Evolutionary conservation across 2,329 filamentous ascomycete genomes (phyloP), one percentile per base, ranked within the genome.

Genomic region (Sporothrix globosa): DNA sequence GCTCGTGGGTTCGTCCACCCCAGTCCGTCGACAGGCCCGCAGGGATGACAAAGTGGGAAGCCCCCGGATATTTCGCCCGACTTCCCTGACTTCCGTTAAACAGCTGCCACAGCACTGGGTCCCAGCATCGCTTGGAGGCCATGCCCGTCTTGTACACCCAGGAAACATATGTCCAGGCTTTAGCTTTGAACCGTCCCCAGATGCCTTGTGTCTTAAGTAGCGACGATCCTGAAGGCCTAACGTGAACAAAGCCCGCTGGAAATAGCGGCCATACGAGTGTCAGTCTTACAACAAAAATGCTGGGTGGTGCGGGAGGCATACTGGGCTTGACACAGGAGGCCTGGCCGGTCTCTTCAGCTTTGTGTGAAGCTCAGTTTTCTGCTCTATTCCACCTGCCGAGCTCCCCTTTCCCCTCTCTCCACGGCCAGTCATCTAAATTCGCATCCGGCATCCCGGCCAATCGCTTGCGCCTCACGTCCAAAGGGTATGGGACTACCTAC

Each of bases 381-480:
- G 14, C 44, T 44, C 56, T 50, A 24, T 50, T 48, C 65, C 21
- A 68, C 52, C 34, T 68, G 66, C 66, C 66, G 66, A 41, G n/a
- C 19, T 52, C 39, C 34, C 52, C 27, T 17, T 66, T 52, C 65
- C 65, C 50, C 65, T 65, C 46, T 65, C 60, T 63, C 41, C 21
- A 44, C 39, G 27, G 7, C 21, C 44, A 34, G 27, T 46, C 41
- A 7, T 19, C n/a, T 41, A 63, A n/a, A 44, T 54, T 54, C 50
- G 30, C 39, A 44, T 56, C 65, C 66, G 39, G 24, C 52, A 30
- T 56, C 39, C 34, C 65, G 50, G 66, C 66, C 66, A 68, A 34
- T 56, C 52, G 52, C 52, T 46, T 56, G 41, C 52, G 17, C 66
- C 34, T n/a, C 44, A n/a, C 46, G 50, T n/a, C 41, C 41, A 53